Evolutionary conservation across 495 filamentous ascomycete species (phyloP).

Genomic region (Hypoxylon rickii): DNA sequence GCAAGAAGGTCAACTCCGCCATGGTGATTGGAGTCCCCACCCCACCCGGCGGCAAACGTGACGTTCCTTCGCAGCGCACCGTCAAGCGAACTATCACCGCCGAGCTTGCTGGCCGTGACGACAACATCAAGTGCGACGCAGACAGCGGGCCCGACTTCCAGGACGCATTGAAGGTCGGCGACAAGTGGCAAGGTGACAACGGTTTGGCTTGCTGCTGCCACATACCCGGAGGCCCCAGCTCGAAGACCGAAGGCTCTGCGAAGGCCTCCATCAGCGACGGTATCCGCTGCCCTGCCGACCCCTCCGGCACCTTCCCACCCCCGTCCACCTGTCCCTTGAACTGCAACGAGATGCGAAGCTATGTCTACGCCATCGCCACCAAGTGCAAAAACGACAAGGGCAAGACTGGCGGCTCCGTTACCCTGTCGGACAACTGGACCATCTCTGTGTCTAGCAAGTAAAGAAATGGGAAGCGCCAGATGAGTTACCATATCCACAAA

Average conservation of each 20-base stretch:
- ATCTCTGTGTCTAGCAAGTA: constrained; percentile 12
- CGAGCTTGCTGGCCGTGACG: neutral
- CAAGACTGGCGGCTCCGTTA: constrained; percentile 8
- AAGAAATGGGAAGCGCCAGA: neutral
- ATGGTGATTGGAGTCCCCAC: constrained; percentile 22
- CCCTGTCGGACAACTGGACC: neutral
- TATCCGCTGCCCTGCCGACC: constrained; percentile 11
- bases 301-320: constrained; percentile 4
- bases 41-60: neutral
- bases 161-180: constrained; percentile 18
- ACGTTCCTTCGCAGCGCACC: neutral
- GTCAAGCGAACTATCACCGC: constrained; percentile 2
- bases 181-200: constrained; percentile 15
- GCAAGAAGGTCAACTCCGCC: constrained; percentile 14
- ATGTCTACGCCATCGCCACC: constrained; percentile 21
- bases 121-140: constrained; percentile 5
- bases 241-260: constrained; percentile 4
- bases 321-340: constrained; percentile 11
- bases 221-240: constrained; percentile 5
- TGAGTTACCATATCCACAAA: neutral
- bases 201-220: constrained; percentile 14
- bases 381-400: constrained; percentile 14
- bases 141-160: constrained; percentile 9
- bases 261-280: constrained; percentile 15
- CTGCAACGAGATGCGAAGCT: constrained; percentile 16